Evolutionary conservation across 345 rosid genomes (phyloP).

Genomic region (Hibiscus trionum): DNA sequence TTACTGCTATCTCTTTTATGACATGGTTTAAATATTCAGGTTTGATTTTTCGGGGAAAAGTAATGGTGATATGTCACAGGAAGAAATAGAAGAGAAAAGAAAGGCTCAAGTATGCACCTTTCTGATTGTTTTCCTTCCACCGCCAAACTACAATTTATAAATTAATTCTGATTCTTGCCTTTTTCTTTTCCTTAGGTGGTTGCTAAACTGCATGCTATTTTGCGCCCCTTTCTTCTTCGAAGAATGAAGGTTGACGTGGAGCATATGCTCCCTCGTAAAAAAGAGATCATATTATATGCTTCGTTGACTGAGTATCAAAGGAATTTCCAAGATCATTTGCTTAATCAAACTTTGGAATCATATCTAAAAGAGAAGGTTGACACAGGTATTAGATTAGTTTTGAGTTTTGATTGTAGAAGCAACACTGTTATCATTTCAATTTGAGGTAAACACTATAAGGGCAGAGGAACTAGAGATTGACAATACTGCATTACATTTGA

Average conservation of each 20-base stretch:
- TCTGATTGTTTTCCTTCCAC: background rate
- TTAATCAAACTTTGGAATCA: slow-evolving; percentile 60
- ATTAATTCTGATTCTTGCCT: background rate
- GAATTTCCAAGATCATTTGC: slow-evolving; percentile 79
- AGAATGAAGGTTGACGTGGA: slow-evolving; percentile 95
- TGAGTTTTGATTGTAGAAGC: background rate
- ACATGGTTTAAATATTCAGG: slow-evolving; percentile 34
- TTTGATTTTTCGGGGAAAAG: slow-evolving; percentile 78
- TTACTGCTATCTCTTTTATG: slow-evolving; percentile 1
- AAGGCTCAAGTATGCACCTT: slow-evolving; percentile 50
- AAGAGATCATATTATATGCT: slow-evolving; percentile 90
- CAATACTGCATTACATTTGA: background rate
- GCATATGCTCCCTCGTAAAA: slow-evolving; percentile 78
- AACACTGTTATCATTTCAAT: background rate
- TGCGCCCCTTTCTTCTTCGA: slow-evolving; percentile 94
- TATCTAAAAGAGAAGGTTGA: slow-evolving; percentile 38
- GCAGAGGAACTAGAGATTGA: background rate
- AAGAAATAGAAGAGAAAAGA: slow-evolving; percentile 83
- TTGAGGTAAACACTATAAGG: background rate
- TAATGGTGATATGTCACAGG: slow-evolving; percentile 37
- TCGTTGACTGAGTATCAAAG: slow-evolving; percentile 77
- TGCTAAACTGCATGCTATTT: slow-evolving; percentile 81
- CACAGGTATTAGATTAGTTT: slow-evolving; percentile 34
- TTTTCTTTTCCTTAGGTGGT: slow-evolving; percentile 53
- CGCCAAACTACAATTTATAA: background rate